These are phyloP conservation scores for Monosporozyma solicola DNA, from an alignment of 805 yeast species.

Conservation along the genomic window DNA sequence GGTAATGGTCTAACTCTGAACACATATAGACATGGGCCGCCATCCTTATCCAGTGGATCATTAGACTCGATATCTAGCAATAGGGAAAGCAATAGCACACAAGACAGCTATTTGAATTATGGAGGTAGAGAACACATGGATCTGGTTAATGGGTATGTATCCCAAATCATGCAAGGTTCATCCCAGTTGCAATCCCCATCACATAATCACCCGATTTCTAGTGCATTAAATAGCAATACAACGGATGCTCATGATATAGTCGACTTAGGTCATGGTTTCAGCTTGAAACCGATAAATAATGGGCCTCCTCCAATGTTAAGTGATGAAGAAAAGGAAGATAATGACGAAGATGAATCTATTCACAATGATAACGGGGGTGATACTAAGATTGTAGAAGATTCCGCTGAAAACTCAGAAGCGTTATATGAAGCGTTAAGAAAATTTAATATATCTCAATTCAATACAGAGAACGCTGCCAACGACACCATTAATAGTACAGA, in stretches of 20 bases:
- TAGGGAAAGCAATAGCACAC: not conserved
- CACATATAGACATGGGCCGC: conserved; percentile 31
- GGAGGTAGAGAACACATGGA: conserved; percentile 11
- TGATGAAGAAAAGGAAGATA: conserved; percentile 25
- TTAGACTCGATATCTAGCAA: not conserved
- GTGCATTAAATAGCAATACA: not conserved
- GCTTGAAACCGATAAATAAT: conserved; percentile 26
- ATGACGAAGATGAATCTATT: not conserved
- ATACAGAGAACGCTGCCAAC: not conserved
- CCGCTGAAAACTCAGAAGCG: not conserved
- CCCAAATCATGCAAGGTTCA: conserved; percentile 18
- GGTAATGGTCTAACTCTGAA: conserved; percentile 31
- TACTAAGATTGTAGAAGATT: not conserved
- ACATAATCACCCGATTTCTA: not conserved
- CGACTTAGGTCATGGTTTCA: conserved; percentile 28
- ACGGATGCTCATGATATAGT: conserved; percentile 8
- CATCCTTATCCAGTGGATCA: conserved; percentile 31
- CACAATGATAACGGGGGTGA: not conserved
- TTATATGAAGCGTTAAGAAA: not conserved
- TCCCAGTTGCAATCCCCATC: conserved; percentile 1
- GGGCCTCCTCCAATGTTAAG: conserved; percentile 33
- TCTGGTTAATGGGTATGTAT: conserved; percentile 22
- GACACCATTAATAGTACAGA: not conserved
- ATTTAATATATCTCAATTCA: not conserved
- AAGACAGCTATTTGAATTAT: not conserved